A percentile compares a stretch with the other conserved stretches of the same genome.
phyloP scores from a whole-genome alignment of 2,329 filamentous ascomycete species.

The Sordariomycetes sp. region DNA sequence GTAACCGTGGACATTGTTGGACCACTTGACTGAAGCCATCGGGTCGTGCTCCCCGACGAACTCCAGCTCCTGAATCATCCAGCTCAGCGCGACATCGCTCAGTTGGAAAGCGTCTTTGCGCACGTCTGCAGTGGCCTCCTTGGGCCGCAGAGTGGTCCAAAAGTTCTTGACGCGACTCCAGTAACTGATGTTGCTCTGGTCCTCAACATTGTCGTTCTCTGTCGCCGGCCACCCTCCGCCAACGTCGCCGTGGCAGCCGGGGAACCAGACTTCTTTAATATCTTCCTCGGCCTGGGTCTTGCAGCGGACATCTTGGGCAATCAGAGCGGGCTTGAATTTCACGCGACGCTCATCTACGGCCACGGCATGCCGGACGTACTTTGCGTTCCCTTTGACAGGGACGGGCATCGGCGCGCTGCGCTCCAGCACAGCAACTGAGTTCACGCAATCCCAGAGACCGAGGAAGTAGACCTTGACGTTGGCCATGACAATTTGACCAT shows the following conservation, averaged over 20 bases:
- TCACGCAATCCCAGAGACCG: slow-evolving; percentile 47
- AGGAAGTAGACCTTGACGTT: slow-evolving; percentile 43
- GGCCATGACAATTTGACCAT: slow-evolving; percentile 6
- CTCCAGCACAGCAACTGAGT: slow-evolving; percentile 35
- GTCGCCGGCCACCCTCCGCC: slow-evolving; percentile 40
- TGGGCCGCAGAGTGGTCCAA: slow-evolving; percentile 22
- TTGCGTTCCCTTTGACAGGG: slow-evolving; percentile 28
- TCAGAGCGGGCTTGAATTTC: slow-evolving; percentile 43
- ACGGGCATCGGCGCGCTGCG: slow-evolving; percentile 26
- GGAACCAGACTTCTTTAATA: slow-evolving; percentile 44
- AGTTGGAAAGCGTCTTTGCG: slow-evolving; percentile 27
- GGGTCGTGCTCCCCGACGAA: slow-evolving; percentile 21
- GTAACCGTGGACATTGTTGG: slow-evolving; percentile 19
- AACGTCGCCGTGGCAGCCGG: slow-evolving; percentile 43
- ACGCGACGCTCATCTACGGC: slow-evolving; percentile 43
- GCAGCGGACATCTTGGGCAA: slow-evolving; percentile 28
- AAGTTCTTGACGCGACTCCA: slow-evolving; percentile 25
- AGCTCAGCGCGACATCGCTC: slow-evolving; percentile 39
- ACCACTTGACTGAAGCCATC: slow-evolving; percentile 23
- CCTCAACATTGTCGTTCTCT: slow-evolving; percentile 12
- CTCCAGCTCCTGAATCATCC: slow-evolving; percentile 42
- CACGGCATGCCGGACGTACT: slow-evolving; percentile 40
- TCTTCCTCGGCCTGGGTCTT: slow-evolving; percentile 21
- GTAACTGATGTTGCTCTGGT: slow-evolving; percentile 15
- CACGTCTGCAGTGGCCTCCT: slow-evolving; percentile 18